A percentile compares a stretch with the other conserved stretches of the same genome.
Conservation (phyloP, 345 rosid genomes). For the Eucalyptus curtisii region DNA sequence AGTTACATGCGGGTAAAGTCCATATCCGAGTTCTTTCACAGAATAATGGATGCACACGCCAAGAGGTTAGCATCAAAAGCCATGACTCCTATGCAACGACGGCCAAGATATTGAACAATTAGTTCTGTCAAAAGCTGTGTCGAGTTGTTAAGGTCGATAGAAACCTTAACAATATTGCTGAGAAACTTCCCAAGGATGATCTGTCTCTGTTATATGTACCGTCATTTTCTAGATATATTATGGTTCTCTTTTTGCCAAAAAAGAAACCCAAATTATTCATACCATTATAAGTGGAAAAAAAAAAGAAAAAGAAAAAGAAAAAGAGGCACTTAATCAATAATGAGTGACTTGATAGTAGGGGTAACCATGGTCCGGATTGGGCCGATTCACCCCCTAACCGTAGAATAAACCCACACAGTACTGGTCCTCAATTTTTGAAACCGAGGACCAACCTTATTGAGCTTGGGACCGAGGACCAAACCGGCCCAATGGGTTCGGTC, state of each 20-base stretch:
- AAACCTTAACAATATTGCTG: background rate
- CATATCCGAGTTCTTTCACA: background rate
- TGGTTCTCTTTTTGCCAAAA: background rate
- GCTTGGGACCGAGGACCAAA: too few relatives aligned
- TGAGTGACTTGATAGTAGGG: background rate
- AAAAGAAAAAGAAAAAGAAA: background rate
- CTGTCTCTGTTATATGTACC: background rate
- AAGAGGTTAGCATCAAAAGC: background rate
- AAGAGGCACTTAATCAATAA: background rate
- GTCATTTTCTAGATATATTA: background rate
- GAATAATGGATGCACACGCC: background rate
- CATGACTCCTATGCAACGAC: background rate
- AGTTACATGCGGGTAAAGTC: background rate
- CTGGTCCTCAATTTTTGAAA: too few relatives aligned
- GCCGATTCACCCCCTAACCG: accelerated
- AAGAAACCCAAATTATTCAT: background rate
- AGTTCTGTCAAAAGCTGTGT: background rate
- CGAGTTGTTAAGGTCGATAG: background rate
- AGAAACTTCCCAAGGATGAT: background rate
- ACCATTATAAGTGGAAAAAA: background rate
- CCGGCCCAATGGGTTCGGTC: accelerated
- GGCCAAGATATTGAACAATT: background rate
- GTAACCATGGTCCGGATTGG: accelerated
- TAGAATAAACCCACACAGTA: accelerated
- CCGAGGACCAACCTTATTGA: too few relatives aligned